Evolutionary conservation across 2,329 filamentous ascomycete genomes (phyloP).

Genomic region (Botrytis paeoniae): DNA sequence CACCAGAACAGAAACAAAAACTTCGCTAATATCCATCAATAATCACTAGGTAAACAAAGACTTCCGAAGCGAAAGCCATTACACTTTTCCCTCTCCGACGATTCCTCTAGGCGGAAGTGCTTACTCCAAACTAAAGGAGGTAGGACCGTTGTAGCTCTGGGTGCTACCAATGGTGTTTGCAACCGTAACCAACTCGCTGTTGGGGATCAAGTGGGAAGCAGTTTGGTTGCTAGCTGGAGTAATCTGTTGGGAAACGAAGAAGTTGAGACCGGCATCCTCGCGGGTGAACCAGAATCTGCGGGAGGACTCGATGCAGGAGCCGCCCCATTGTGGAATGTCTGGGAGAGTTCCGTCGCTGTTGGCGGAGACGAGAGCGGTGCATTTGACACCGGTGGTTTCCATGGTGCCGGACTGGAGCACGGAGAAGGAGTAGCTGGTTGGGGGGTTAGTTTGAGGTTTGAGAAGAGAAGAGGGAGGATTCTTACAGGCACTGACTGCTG

Average conservation of each 20-base stretch:
- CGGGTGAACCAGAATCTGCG: not conserved
- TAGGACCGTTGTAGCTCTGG: not conserved
- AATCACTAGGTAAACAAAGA: not conserved
- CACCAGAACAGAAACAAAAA: not conserved
- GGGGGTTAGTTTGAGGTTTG: not conserved
- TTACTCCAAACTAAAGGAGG: not conserved
- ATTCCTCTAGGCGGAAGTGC: not conserved
- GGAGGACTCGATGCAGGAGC: not conserved
- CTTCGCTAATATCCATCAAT: not conserved
- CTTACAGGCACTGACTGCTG: conserved; percentile 1
- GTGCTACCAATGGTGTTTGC: not conserved
- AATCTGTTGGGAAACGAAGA: not conserved
- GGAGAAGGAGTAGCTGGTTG: not conserved
- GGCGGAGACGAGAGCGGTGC: not conserved
- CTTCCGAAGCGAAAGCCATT: not conserved
- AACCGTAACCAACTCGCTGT: rapidly evolving
- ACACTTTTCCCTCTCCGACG: not conserved
- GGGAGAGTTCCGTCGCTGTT: not conserved
- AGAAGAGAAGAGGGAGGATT: no score
- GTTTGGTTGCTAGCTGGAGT: not conserved
- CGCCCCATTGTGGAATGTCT: not conserved
- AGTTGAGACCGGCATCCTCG: not conserved
- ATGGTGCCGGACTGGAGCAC: not conserved
- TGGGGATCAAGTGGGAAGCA: not conserved
- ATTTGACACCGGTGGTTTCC: not conserved